phyloP scores from a whole-genome alignment of 768 basidiomycete genomes.

The Trametopsis cervina region DNA sequence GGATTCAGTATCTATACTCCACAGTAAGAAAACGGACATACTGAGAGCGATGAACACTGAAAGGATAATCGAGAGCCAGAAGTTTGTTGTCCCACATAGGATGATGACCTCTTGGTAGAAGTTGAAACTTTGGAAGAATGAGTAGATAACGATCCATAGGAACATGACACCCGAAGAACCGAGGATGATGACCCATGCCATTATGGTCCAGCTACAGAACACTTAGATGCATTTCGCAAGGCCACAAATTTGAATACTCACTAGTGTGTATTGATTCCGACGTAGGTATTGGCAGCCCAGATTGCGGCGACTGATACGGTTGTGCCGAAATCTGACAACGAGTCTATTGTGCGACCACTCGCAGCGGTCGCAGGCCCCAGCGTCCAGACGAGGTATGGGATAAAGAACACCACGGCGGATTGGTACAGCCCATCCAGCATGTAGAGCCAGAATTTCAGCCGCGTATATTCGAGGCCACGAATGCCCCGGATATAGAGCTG shows the following conservation, averaged over 20 bases:
- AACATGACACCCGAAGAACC: conserved; percentile 80
- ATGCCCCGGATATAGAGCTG: conserved; percentile 96
- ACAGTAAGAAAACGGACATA: conserved; percentile 25
- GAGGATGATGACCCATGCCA: conserved; percentile 77
- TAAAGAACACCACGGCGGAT: conserved; percentile 78
- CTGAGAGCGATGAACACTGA: conserved; percentile 67
- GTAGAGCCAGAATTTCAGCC: conserved; percentile 88
- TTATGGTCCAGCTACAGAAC: conserved; percentile 61
- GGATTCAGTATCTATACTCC: background rate
- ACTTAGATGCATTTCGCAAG: conserved; percentile 9
- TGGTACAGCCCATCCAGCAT: conserved; percentile 95
- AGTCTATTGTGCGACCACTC: conserved; percentile 76
- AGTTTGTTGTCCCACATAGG: conserved; percentile 71
- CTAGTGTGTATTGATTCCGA: conserved; percentile 87
- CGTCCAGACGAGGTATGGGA: conserved; percentile 74
- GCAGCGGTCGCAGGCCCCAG: conserved; percentile 60
- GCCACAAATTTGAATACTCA: no score
- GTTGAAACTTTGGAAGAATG: conserved; percentile 64
- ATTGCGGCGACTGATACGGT: conserved; percentile 86
- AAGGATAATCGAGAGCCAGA: conserved; percentile 77
- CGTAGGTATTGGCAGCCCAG: conserved; percentile 81
- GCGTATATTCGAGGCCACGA: conserved; percentile 88
- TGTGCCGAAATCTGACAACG: conserved; percentile 84
- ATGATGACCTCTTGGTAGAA: conserved; percentile 69
- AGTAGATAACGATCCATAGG: conserved; percentile 86